Base-by-base conservation (phyloP, 495 filamentous ascomycete species). In the Penicillium coprophilum region DNA sequence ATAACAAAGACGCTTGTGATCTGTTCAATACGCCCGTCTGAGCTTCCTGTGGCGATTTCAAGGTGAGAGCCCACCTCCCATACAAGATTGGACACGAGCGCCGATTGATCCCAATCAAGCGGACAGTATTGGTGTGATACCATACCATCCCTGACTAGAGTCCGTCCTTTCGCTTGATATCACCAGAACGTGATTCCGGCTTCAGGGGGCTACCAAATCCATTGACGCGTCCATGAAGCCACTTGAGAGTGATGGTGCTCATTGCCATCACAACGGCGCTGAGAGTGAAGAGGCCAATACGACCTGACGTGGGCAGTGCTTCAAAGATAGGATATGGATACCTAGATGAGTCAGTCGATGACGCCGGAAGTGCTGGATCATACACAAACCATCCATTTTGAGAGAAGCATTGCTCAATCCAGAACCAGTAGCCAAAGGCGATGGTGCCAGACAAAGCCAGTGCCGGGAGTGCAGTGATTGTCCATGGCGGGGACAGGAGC, bases 321-420 rank as follows among this genome's bases (percentile, higher is more conserved):
- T 78, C 84, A 57, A 96, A 89, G 15, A 96, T 80, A 4, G 92
- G 91, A 75, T 96, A 96, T 4, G 92, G 92, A 60, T 96, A 96
- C 77, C 85, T 88, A 54, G 19, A 46, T 21, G 24, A 15, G 39
- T 60, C 19, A 63, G 70, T 54, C 68, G 64, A 17, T 57, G 69
- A 64, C 23, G 59, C 20, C n/a, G 34, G 54, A 46, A 55, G 21
- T 30, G 0, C n/a, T 3, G 36, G 30, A 24, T 20, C 24, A 52
- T 24, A 13, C 17, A 28, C 82, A 65, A 67, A 87, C 84, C 84
- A 92, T 65, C 89, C 88, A 61, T 96, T 96, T 50, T 81, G 72
- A 17, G 72, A 60, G 62, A 85, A 90, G 74, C 90, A 95, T 23
- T 80, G 79, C 67, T 96, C 90, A 7, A 96, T 82, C 92, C 92